Base-by-base conservation (phyloP, 768 basidiomycete species). In the Multifurca ochricompacta region DNA sequence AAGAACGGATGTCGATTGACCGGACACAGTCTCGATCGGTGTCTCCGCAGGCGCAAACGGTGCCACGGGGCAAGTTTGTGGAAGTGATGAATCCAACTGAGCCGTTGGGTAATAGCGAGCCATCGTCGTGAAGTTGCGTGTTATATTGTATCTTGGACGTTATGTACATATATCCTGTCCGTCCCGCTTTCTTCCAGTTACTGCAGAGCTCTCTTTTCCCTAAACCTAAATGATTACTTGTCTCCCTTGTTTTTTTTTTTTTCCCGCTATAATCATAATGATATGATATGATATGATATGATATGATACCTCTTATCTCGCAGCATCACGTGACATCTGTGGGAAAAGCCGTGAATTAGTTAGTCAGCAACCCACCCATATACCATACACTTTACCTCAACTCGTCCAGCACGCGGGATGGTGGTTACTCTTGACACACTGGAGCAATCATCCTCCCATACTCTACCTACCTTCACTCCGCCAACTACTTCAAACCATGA, bases 31-130 rank as follows among this genome's bases (percentile, higher is more conserved):
- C 70, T n/a, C 72, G 72, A 23, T 66, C 67, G 31, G 51, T 57
- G 27, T 65, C 66, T 56, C 65, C 59, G 16, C 48, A 82, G 11
- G 62, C 66, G 5, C 76, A 81, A 6, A 74, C 80, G 6, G 72
- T 78, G 14, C 72, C 78, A 50, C 75, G 80, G 56, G 67, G 72
- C 36, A 82, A 82, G 67, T 65, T 77, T 63, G 71, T 73, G 39
- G 79, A 81, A 32, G 73, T 77, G 48, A 74, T 77, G 63, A 74
- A 77, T 56, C 66, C 76, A 37, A 73, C 78, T 48, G 78, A 80
- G 49, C 77, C 82, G 18, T 70, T 72, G 23, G 55, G 46, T 36
- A 52, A 42, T 27, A 44, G 49, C 10, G 58, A 58, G 68, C 75
- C 73, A 67, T 60, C 64, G 51, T 59, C 51, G 28, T 60, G 47